These are phyloP conservation scores for Kernera saxatilis DNA, from an alignment of 345 rosid genomes.

Conservation along the genomic window DNA sequence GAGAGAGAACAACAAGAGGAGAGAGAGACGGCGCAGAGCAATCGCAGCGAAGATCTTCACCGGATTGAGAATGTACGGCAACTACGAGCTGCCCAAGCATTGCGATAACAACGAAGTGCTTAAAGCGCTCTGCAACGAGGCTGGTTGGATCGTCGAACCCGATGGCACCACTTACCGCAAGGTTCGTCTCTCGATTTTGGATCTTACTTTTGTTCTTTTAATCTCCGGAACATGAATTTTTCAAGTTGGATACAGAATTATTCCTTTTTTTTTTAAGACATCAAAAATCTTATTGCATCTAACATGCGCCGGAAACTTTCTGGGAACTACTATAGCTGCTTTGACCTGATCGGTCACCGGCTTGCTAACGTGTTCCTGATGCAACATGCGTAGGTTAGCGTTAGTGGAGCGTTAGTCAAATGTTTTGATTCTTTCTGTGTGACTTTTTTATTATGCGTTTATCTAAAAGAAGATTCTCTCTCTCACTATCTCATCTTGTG, in stretches of 20 bases:
- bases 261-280: neutral
- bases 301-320: no score
- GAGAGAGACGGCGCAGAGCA: slow-evolving; percentile 85
- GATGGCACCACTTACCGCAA: slow-evolving; percentile 90
- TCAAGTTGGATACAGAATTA: neutral
- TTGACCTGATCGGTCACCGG: neutral
- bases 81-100: slow-evolving; percentile 86
- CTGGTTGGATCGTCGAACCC: slow-evolving; percentile 81
- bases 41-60: slow-evolving; percentile 81
- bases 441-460: slow-evolving; percentile 4
- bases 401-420: slow-evolving; percentile 16
- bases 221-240: neutral
- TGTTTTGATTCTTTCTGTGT: neutral
- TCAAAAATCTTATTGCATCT: no score
- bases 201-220: slow-evolving; percentile 9
- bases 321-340: neutral
- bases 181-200: slow-evolving; percentile 38
- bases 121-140: slow-evolving; percentile 80
- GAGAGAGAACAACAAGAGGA: slow-evolving; percentile 82
- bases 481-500: neutral
- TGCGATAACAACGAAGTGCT: slow-evolving; percentile 90
- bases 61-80: slow-evolving; percentile 77
- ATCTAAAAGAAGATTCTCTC: slow-evolving; percentile 12
- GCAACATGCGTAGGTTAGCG: slow-evolving; percentile 18
- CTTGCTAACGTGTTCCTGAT: slow-evolving; percentile 15